These are phyloP conservation scores for Pseudozyma sp. DNA, from an alignment of 1,284 basidiomycete genomes.

Conservation along the genomic window DNA sequence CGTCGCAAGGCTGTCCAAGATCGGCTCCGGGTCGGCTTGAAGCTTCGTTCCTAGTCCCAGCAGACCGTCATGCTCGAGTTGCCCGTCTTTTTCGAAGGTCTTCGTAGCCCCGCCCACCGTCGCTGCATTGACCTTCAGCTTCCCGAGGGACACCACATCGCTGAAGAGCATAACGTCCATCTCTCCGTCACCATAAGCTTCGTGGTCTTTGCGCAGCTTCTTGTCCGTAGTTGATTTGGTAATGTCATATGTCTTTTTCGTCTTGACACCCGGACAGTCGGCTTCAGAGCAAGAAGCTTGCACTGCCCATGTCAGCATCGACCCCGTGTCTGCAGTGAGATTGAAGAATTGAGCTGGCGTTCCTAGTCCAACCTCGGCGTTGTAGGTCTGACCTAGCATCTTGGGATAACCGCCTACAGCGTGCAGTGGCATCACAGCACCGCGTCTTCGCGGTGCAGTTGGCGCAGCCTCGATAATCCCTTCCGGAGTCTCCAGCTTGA, in stretches of 20 bases:
- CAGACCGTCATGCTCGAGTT: conserved; percentile 39
- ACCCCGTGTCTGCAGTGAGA: conserved; percentile 42
- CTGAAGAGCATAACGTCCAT: conserved; percentile 26
- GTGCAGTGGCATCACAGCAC: conserved; percentile 11
- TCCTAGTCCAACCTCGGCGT: conserved; percentile 26
- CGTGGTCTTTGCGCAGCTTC: conserved; percentile 16
- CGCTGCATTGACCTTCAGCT: neutral
- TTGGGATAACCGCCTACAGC: conserved; percentile 32
- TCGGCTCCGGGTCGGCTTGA: conserved; percentile 10
- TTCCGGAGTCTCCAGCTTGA: conserved; percentile 5
- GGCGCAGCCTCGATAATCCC: neutral
- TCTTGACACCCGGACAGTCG: conserved; percentile 19
- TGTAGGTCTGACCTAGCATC: conserved; percentile 44
- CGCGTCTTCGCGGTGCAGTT: conserved; percentile 5
- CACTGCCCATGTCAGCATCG: conserved; percentile 40
- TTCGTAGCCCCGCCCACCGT: conserved; percentile 34
- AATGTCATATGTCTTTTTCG: conserved; percentile 24
- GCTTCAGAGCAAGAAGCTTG: conserved; percentile 17
- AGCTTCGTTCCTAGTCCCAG: conserved; percentile 25
- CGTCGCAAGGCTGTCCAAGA: conserved; percentile 16
- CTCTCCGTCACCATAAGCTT: conserved; percentile 47
- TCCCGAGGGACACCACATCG: conserved; percentile 21
- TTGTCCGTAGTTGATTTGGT: conserved; percentile 17
- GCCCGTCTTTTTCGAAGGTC: conserved; percentile 31
- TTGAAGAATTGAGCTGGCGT: conserved; percentile 29